Evolutionary conservation across 352 stramenopile genomes (phyloP).

Genomic region (Phytophthora citrophthora): DNA sequence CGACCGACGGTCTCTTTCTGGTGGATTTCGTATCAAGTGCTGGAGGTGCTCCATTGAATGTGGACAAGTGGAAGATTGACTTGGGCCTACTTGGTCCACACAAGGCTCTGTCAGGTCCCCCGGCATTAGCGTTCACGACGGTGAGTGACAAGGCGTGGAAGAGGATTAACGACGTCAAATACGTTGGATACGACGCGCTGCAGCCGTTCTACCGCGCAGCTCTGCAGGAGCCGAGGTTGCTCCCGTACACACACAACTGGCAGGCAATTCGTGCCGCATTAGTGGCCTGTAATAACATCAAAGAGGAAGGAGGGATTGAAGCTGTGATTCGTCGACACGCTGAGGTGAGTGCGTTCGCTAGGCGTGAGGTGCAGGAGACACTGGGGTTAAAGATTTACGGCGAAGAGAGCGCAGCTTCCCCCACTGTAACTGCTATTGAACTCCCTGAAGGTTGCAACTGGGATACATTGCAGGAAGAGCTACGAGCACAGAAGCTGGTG

Average conservation of each 20-base stretch:
- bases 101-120: constrained; percentile 54
- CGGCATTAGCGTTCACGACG: constrained; percentile 49
- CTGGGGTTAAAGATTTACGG: constrained; percentile 47
- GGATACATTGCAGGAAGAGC: constrained; percentile 36
- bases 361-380: constrained; percentile 33
- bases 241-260: constrained; percentile 71
- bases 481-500: constrained; percentile 42
- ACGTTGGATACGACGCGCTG: constrained; percentile 58
- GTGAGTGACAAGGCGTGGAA: constrained; percentile 60
- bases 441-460: constrained; percentile 42
- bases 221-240: constrained; percentile 38
- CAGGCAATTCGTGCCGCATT: constrained; percentile 52
- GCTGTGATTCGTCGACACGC: constrained; percentile 35
- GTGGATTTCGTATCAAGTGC: constrained; percentile 68
- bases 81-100: constrained; percentile 53
- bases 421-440: constrained; percentile 60
- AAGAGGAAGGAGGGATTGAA: constrained; percentile 42
- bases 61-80: constrained; percentile 53
- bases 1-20: constrained; percentile 57
- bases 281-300: constrained; percentile 42
- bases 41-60: constrained; percentile 42
- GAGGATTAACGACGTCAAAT: constrained; percentile 50
- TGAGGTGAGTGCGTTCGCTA: constrained; percentile 45
- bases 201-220: constrained; percentile 48
- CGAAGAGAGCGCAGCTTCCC: constrained; percentile 37